These are phyloP conservation scores for Ascosphaera apis DNA, from an alignment of 2,329 filamentous ascomycete genomes.

Conservation along the genomic window DNA sequence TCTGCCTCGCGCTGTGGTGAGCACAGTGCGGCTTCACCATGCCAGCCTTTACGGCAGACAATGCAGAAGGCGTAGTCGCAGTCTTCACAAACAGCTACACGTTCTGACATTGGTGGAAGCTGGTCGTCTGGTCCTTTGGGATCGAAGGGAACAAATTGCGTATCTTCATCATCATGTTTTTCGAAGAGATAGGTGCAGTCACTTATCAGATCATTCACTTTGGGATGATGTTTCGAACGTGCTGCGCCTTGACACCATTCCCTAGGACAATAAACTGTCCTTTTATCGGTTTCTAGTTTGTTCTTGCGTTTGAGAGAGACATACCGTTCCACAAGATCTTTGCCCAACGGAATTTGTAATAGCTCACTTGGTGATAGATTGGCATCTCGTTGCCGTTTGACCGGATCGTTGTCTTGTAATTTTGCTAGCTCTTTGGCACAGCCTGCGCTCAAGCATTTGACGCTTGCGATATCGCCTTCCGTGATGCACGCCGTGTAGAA, in stretches of 20 bases:
- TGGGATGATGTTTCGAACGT: conserved; percentile 48
- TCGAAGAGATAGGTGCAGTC: conserved; percentile 8
- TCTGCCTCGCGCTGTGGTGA: conserved; percentile 42
- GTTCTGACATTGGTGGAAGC: conserved; percentile 32
- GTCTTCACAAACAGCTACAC: conserved; percentile 67
- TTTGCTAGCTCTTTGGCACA: conserved; percentile 39
- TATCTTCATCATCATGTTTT: conserved; percentile 16
- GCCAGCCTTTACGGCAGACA: conserved; percentile 62
- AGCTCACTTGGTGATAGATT: conserved; percentile 66
- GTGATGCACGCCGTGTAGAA: conserved; percentile 77
- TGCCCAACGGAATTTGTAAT: conserved; percentile 47
- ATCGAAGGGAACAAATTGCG: conserved; percentile 14
- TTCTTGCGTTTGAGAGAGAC: conserved; percentile 80
- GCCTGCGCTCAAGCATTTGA: conserved; percentile 57
- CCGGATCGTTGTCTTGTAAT: conserved; percentile 10
- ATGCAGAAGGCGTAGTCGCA: conserved; percentile 76
- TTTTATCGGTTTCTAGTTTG: conserved; percentile 74
- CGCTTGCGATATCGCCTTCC: conserved; percentile 56
- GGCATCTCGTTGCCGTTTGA: conserved; percentile 34
- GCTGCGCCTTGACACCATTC: conserved; percentile 84
- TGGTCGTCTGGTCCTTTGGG: conserved; percentile 19
- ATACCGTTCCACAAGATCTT: conserved; percentile 60
- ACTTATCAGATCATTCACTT: conserved; percentile 42
- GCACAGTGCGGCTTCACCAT: conserved; percentile 61
- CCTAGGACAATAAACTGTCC: conserved; percentile 77